Evolutionary conservation across 2,329 filamentous ascomycete species (phyloP).

Genomic region (Bipolaris cookei): DNA sequence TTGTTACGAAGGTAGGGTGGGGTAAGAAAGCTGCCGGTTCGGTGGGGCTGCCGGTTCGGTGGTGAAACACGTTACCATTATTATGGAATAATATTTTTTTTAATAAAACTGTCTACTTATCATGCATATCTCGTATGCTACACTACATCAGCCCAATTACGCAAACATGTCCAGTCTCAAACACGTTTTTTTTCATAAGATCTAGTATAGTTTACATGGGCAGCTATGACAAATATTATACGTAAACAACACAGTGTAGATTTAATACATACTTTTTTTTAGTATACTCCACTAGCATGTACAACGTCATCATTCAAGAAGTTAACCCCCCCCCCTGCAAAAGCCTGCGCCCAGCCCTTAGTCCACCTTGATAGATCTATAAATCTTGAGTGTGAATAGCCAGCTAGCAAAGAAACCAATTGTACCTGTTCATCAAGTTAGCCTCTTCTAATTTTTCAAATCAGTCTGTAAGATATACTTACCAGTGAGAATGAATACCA

Average conservation of each 20-base stretch:
- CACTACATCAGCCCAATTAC: no score
- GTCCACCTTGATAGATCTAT: conserved; percentile 97
- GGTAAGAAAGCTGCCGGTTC: no score
- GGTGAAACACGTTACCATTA: no score
- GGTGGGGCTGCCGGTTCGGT: no score
- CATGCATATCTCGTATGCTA: no score
- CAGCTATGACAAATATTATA: not conserved
- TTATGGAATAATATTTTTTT: no score
- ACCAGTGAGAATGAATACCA: conserved; percentile 96
- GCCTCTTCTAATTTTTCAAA: not conserved
- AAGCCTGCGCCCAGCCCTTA: conserved; percentile 50
- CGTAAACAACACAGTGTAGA: conserved; percentile 5
- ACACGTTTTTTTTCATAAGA: no score
- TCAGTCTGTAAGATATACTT: conserved; percentile 48
- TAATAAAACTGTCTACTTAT: no score
- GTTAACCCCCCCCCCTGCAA: not conserved
- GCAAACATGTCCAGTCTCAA: no score
- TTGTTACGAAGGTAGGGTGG: no score
- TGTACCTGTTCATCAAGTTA: conserved; percentile 65
- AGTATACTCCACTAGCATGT: not conserved
- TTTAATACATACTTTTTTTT: conserved; percentile 7
- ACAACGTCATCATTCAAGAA: not conserved
- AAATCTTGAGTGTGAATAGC: conserved; percentile 93
- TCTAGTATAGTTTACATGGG: no score
- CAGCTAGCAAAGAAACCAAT: conserved; percentile 97